Conservation (phyloP, 768 basidiomycete genomes). For the Auricularia auricula-judae region DNA sequence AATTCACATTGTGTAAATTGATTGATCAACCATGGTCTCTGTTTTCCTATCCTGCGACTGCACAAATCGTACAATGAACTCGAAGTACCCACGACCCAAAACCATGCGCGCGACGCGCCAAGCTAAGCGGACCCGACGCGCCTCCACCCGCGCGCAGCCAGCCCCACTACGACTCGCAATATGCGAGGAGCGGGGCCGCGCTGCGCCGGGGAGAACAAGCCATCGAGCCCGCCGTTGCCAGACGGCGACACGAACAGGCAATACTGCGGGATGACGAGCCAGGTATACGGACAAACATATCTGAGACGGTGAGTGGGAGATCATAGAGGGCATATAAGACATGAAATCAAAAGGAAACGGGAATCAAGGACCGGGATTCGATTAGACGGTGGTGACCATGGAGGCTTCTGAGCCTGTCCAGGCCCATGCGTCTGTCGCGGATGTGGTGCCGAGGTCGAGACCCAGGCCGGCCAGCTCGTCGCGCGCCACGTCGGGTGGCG, state of each 20-base stretch:
- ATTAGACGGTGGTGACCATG: background rate
- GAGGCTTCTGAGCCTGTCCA: background rate
- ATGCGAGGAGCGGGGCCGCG: background rate
- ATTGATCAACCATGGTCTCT: too few species aligned
- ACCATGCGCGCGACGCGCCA: too few species aligned
- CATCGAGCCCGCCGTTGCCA: background rate
- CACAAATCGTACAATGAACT: too few species aligned
- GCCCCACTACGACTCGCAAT: background rate
- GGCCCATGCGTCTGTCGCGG: background rate
- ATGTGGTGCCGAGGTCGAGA: background rate
- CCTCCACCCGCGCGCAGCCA: background rate
- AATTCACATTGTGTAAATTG: too few species aligned
- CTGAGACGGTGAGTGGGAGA: background rate
- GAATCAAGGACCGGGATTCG: background rate
- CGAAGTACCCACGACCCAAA: too few species aligned
- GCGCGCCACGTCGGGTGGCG: background rate
- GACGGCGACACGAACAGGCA: background rate
- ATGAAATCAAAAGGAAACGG: background rate
- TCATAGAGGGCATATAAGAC: background rate
- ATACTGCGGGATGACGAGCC: background rate
- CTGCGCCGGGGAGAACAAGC: background rate
- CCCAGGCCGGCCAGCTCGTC: background rate
- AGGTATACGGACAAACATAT: background rate
- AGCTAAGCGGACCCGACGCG: background rate
- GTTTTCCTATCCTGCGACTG: too few species aligned